Conservation (phyloP, 2,329 filamentous ascomycete genomes). For the Colletotrichum noveboracense region DNA sequence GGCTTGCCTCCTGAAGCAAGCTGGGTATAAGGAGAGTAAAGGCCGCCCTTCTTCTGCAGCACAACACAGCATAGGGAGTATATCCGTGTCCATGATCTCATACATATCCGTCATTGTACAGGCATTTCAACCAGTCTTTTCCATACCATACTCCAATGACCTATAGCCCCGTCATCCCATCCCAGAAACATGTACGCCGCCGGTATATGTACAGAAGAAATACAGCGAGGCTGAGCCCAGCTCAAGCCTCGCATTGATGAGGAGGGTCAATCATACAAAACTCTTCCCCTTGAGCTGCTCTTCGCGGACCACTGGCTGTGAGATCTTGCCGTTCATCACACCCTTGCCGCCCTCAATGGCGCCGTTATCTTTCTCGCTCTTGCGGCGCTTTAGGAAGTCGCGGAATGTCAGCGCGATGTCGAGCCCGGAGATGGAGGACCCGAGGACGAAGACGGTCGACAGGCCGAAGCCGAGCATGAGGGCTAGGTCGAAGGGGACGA, state of each 20-base stretch:
- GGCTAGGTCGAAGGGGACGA: slow-evolving; percentile 30
- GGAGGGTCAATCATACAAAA: neutral
- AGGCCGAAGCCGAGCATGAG: slow-evolving; percentile 29
- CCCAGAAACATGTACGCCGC: neutral
- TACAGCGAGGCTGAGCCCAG: neutral
- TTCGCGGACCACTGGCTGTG: neutral
- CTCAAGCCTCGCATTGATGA: neutral
- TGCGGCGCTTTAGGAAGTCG: neutral
- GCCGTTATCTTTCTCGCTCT: neutral
- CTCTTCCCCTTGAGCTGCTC: neutral
- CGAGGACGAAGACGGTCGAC: slow-evolving; percentile 26
- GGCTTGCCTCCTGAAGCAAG: neutral
- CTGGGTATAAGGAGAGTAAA: slow-evolving; percentile 14
- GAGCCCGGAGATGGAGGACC: slow-evolving; percentile 24
- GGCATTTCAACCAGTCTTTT: neutral
- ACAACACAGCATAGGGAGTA: neutral
- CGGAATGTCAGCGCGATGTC: slow-evolving; percentile 24
- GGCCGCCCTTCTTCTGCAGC: neutral
- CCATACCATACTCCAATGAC: neutral
- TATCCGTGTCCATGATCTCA: neutral
- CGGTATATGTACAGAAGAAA: neutral
- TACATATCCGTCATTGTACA: neutral
- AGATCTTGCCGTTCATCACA: neutral
- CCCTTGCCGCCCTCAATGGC: neutral
- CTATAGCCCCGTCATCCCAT: neutral